These are phyloP conservation scores for Toxicodendron radicans DNA, from an alignment of 345 rosid species.

Conservation along the genomic window DNA sequence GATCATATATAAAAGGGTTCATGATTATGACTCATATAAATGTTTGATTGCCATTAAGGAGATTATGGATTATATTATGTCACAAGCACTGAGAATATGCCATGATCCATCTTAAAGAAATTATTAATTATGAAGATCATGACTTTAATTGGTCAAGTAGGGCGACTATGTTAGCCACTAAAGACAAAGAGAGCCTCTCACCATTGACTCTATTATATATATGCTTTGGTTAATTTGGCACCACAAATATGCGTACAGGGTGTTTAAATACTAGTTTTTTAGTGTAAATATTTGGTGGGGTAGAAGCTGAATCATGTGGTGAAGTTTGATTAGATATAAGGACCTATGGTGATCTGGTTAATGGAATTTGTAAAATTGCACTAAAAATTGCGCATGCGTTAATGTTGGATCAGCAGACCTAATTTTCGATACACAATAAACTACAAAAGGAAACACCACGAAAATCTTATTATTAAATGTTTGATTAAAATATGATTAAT, in stretches of 20 bases:
- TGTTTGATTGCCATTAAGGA: too few species aligned
- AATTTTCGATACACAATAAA: conserved; percentile 13
- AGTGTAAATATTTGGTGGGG: background rate
- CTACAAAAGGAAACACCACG: conserved; percentile 16
- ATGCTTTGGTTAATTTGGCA: conserved; percentile 10
- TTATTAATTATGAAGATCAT: background rate
- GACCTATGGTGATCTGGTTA: background rate
- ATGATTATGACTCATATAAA: too few species aligned
- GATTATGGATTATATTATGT: background rate
- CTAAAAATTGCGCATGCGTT: conserved; percentile 21
- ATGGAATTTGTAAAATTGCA: conserved; percentile 11
- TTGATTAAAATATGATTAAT: conserved; percentile 11
- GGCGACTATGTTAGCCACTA: conserved; percentile 11
- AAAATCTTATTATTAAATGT: background rate
- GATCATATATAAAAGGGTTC: background rate
- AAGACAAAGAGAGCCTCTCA: background rate
- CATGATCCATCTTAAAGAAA: background rate
- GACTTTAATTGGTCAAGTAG: conserved; percentile 7
- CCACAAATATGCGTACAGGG: conserved; percentile 10
- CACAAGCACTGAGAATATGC: background rate
- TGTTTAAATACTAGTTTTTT: too few species aligned
- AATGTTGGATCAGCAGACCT: conserved; percentile 23
- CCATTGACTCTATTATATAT: background rate
- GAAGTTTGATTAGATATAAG: too few species aligned
- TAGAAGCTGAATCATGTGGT: background rate